Evolutionary conservation across 495 filamentous ascomycete genomes (phyloP).

Genomic region (Penicillium salamii): DNA sequence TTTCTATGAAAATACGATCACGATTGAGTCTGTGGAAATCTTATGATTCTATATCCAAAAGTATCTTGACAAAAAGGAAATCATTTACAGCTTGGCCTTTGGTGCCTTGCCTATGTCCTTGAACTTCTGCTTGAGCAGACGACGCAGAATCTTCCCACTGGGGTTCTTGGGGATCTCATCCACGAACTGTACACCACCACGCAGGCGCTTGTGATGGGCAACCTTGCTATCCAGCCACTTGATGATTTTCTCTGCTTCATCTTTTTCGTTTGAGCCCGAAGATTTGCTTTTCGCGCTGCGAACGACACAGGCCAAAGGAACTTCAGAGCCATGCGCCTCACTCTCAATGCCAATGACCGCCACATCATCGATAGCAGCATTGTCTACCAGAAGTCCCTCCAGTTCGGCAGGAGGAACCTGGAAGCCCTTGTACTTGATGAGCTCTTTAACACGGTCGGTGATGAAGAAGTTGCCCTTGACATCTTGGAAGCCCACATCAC

Average conservation of each 20-base stretch:
- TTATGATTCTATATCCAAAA: not conserved
- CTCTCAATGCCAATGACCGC: slow-evolving; percentile 83
- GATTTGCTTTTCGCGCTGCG: slow-evolving; percentile 48
- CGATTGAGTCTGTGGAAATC: not conserved
- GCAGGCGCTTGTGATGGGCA: slow-evolving; percentile 70
- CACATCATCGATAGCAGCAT: slow-evolving; percentile 73
- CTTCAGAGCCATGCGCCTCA: slow-evolving; percentile 67
- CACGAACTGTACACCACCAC: slow-evolving; percentile 80
- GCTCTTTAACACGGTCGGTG: slow-evolving; percentile 84
- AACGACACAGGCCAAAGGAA: slow-evolving; percentile 82
- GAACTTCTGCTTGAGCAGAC: slow-evolving; percentile 58
- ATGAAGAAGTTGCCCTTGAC: slow-evolving; percentile 63
- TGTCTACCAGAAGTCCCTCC: slow-evolving; percentile 71
- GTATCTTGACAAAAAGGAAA: not conserved
- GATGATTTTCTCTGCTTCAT: slow-evolving; percentile 59
- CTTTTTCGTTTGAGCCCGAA: slow-evolving; percentile 47
- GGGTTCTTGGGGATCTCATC: slow-evolving; percentile 81
- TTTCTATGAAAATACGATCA: not conserved
- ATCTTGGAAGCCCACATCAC: slow-evolving; percentile 63
- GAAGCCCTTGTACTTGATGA: slow-evolving; percentile 89
- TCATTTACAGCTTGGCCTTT: slow-evolving; percentile 43
- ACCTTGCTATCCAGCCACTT: slow-evolving; percentile 63
- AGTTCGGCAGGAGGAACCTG: slow-evolving; percentile 87
- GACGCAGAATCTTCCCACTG: slow-evolving; percentile 84
- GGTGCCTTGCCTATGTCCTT: slow-evolving; percentile 38